Evolutionary conservation across 805 yeast genomes (phyloP).

Genomic region (Kodamaea neixiangensis): DNA sequence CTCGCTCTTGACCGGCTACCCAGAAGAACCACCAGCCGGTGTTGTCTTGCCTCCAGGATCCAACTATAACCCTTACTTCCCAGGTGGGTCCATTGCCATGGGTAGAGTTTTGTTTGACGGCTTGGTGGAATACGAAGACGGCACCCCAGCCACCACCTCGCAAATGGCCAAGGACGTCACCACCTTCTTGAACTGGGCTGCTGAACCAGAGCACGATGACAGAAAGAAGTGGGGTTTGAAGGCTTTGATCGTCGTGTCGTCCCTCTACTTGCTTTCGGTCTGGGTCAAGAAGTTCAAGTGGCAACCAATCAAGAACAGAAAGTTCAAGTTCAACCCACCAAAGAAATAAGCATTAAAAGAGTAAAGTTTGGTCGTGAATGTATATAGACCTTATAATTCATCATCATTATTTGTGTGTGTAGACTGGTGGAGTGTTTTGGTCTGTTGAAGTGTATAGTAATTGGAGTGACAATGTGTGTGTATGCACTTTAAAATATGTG

Average conservation of each 20-base stretch:
- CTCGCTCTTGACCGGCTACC: conserved; percentile 94
- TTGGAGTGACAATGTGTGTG: background rate
- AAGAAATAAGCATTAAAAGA: conserved; percentile 42
- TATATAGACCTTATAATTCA: conserved; percentile 6
- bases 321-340: conserved; percentile 91
- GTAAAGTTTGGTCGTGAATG: conserved; percentile 6
- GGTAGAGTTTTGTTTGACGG: conserved; percentile 97
- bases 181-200: conserved; percentile 95
- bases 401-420: conserved; percentile 1
- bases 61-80: conserved; percentile 99
- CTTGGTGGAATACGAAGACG: conserved; percentile 97
- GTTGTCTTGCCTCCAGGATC: conserved; percentile 89
- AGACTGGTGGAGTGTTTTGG: background rate
- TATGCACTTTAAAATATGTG: background rate
- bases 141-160: conserved; percentile 96
- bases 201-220: conserved; percentile 98
- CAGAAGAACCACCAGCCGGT: conserved; percentile 99
- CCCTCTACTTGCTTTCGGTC: conserved; percentile 78
- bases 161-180: conserved; percentile 99
- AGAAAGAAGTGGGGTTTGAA: conserved; percentile 96
- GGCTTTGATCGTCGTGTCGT: conserved; percentile 77
- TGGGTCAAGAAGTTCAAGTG: conserved; percentile 98
- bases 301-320: conserved; percentile 94
- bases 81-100: conserved; percentile 99
- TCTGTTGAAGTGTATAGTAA: background rate